These are phyloP conservation scores for Cercospora sesami DNA, from an alignment of 2,329 filamentous ascomycete species.

Conservation along the genomic window DNA sequence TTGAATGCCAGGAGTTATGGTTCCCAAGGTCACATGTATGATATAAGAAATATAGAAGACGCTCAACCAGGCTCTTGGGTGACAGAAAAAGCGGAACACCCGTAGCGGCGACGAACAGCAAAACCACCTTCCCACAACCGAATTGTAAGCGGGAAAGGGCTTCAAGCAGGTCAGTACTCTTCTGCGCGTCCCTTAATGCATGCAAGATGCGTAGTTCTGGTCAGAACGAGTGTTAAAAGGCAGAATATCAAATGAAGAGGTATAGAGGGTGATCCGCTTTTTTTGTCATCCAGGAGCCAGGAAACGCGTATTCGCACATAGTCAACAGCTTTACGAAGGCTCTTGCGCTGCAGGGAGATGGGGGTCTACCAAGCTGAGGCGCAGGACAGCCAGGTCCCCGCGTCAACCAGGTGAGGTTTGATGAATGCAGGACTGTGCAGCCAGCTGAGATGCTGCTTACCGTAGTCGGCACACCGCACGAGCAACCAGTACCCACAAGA, in stretches of 20 bases:
- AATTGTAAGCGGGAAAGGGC: too few species aligned
- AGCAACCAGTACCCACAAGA: not conserved
- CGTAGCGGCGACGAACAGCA: too few species aligned
- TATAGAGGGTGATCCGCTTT: too few species aligned
- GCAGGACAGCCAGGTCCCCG: not conserved
- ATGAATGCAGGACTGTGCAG: not conserved
- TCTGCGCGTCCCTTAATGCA: too few species aligned
- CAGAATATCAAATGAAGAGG: too few species aligned
- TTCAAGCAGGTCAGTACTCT: too few species aligned
- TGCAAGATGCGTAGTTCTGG: too few species aligned
- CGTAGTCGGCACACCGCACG: not conserved
- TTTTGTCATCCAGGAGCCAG: not conserved
- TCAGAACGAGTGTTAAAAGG: too few species aligned
- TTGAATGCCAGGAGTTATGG: not conserved
- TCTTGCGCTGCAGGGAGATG: not conserved
- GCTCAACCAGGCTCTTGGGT: too few species aligned
- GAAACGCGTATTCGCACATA: not conserved
- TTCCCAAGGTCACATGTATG: not conserved
- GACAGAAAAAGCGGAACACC: too few species aligned
- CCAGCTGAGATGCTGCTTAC: not conserved
- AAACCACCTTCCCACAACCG: too few species aligned
- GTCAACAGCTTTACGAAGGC: not conserved
- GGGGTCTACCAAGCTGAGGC: not conserved
- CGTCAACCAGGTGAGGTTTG: not conserved
- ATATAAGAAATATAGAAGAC: not conserved